Evolutionary conservation across 495 filamentous ascomycete species (phyloP).

Genomic region (Penicillium coprophilum): DNA sequence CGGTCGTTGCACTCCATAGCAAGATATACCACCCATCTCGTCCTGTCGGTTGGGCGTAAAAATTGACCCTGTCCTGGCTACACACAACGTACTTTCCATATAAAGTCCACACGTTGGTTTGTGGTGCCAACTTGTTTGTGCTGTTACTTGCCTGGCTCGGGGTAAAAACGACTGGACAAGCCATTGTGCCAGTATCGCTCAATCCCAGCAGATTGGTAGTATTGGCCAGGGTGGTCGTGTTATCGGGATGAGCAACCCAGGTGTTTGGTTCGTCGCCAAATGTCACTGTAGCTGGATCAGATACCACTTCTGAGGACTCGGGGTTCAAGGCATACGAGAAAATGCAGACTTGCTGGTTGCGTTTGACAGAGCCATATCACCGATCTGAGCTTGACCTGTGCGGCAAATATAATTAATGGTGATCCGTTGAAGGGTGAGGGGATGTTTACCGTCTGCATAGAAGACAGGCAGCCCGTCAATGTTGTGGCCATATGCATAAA

Average conservation of each 20-base stretch:
- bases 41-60: conserved; percentile 14
- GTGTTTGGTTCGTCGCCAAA: conserved; percentile 1
- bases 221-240: background rate
- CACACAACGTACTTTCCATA: conserved; percentile 31
- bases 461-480: conserved; percentile 36
- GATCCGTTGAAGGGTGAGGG: background rate
- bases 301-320: background rate
- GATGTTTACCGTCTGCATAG: conserved; percentile 32
- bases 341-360: conserved; percentile 13
- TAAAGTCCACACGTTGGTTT: conserved; percentile 18
- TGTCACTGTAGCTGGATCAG: background rate
- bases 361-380: conserved; percentile 6
- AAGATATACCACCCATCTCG: conserved; percentile 28
- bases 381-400: conserved; percentile 7
- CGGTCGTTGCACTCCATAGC: conserved; percentile 33
- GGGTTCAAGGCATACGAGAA: conserved; percentile 1
- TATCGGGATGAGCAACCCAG: conserved; percentile 6
- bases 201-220: conserved; percentile 5
- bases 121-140: background rate
- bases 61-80: conserved; percentile 10
- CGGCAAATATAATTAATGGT: background rate
- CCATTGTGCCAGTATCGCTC: background rate
- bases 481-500: conserved; percentile 35
- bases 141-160: background rate
- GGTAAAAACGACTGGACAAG: conserved; percentile 7